Evolutionary conservation across 192 early-diverging fungal species (phyloP).

Genomic region (Coemansia sp.): DNA sequence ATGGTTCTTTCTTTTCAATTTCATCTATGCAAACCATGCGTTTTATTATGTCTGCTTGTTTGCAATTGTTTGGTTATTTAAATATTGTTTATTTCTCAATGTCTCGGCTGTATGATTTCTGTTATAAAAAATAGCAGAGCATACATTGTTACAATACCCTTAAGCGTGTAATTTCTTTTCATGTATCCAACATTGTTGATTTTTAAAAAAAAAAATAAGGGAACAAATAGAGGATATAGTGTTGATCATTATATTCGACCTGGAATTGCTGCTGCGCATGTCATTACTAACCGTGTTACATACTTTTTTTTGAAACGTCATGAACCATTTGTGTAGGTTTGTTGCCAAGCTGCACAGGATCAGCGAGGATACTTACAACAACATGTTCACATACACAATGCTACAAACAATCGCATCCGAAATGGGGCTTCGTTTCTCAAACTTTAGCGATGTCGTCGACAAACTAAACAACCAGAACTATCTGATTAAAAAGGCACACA

Average conservation of each 20-base stretch:
- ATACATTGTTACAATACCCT: too few species aligned
- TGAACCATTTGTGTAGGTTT: slow-evolving; percentile 24
- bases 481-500: slow-evolving; percentile 67
- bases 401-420: slow-evolving; percentile 60
- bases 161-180: too few species aligned
- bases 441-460: slow-evolving; percentile 69
- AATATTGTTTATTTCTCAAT: too few species aligned
- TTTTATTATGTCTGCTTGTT: neutral
- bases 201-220: too few species aligned
- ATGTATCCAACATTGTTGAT: too few species aligned
- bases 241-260: too few species aligned
- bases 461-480: slow-evolving; percentile 73
- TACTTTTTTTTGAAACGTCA: neutral
- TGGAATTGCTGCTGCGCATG: too few species aligned
- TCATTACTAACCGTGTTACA: too few species aligned
- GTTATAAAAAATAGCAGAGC: too few species aligned
- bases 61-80: neutral
- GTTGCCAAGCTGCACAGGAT: slow-evolving; percentile 62
- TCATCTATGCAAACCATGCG: slow-evolving; percentile 5
- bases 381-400: slow-evolving; percentile 69
- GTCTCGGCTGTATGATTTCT: too few species aligned
- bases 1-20: neutral
- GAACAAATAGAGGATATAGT: too few species aligned
- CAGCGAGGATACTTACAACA: slow-evolving; percentile 61
- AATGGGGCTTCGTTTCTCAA: slow-evolving; percentile 56